phyloP scores from a whole-genome alignment of 495 filamentous ascomycete species.

The Penicillium psychrofluorescens region DNA sequence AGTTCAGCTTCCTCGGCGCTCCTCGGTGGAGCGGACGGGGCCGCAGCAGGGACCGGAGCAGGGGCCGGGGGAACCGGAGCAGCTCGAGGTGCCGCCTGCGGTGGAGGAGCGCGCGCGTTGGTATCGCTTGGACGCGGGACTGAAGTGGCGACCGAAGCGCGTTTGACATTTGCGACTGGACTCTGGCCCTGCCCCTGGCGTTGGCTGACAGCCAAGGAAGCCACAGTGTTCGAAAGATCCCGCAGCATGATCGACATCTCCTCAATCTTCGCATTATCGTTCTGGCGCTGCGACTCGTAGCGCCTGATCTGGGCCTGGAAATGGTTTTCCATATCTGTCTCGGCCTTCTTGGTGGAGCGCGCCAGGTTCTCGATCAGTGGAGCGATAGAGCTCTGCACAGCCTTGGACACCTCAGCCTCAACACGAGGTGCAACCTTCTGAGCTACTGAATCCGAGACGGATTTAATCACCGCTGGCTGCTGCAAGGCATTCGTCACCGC shows the following conservation, averaged over 20 bases:
- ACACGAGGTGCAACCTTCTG: slow-evolving; percentile 58
- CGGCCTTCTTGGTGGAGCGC: slow-evolving; percentile 52
- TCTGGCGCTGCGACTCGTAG: slow-evolving; percentile 60
- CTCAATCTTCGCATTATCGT: slow-evolving; percentile 74
- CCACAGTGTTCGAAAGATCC: slow-evolving; percentile 63
- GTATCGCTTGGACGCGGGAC: slow-evolving; percentile 2
- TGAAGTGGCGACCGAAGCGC: slow-evolving; percentile 7
- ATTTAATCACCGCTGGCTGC: slow-evolving; percentile 58
- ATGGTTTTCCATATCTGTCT: slow-evolving; percentile 58
- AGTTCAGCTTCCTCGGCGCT: slow-evolving; percentile 59
- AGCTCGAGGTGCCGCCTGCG: slow-evolving; percentile 2
- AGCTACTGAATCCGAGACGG: slow-evolving; percentile 62
- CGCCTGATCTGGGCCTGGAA: slow-evolving; percentile 54
- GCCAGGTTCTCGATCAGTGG: slow-evolving; percentile 60
- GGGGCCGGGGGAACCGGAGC: background rate
- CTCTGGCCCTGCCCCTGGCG: slow-evolving; percentile 55
- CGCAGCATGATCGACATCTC: slow-evolving; percentile 68
- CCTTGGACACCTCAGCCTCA: slow-evolving; percentile 57
- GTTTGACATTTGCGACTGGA: slow-evolving; percentile 40
- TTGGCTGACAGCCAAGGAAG: slow-evolving; percentile 61
- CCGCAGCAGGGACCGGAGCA: slow-evolving; percentile 11
- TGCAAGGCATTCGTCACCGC: slow-evolving; percentile 56
- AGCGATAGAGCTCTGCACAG: slow-evolving; percentile 52
- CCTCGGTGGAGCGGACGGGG: slow-evolving; percentile 30
- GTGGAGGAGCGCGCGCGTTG: slow-evolving; percentile 8